Evolutionary conservation across 768 basidiomycete species (phyloP).

Genomic region (Boletus insuetus): DNA sequence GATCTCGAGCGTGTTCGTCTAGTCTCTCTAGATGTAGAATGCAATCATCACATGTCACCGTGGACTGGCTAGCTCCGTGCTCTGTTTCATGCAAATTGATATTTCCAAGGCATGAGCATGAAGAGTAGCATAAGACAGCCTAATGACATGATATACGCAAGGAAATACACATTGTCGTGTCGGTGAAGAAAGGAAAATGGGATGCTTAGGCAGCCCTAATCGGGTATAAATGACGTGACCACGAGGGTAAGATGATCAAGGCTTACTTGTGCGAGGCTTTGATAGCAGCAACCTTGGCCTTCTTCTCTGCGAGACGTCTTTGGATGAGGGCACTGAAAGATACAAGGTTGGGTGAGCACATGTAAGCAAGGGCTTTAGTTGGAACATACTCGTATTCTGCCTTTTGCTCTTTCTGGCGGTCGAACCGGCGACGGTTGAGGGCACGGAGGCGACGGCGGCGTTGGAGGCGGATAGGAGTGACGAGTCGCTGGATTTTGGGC

Average conservation of each 20-base stretch:
- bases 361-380: neutral
- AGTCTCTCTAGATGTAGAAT: no score
- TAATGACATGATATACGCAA: constrained; percentile 23
- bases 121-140: constrained; percentile 19
- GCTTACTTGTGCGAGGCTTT: constrained; percentile 78
- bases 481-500: constrained; percentile 96
- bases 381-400: constrained; percentile 79
- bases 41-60: no score
- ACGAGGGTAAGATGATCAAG: neutral
- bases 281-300: constrained; percentile 84
- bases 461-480: constrained; percentile 93
- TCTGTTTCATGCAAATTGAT: no score
- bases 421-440: constrained; percentile 83
- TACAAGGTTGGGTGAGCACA: neutral
- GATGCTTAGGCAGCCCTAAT: constrained; percentile 22
- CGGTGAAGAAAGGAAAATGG: neutral
- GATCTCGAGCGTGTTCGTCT: neutral
- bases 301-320: constrained; percentile 93
- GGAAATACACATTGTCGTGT: constrained; percentile 16
- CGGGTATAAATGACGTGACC: neutral
- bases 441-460: constrained; percentile 90
- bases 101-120: constrained; percentile 10
- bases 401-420: constrained; percentile 94
- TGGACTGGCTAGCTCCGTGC: no score
- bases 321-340: constrained; percentile 58